Evolutionary conservation across 1,139 yeast genomes (phyloP), one percentile per base, ranked within the genome.

Genomic region (Blastobotrys malaysiensis): DNA sequence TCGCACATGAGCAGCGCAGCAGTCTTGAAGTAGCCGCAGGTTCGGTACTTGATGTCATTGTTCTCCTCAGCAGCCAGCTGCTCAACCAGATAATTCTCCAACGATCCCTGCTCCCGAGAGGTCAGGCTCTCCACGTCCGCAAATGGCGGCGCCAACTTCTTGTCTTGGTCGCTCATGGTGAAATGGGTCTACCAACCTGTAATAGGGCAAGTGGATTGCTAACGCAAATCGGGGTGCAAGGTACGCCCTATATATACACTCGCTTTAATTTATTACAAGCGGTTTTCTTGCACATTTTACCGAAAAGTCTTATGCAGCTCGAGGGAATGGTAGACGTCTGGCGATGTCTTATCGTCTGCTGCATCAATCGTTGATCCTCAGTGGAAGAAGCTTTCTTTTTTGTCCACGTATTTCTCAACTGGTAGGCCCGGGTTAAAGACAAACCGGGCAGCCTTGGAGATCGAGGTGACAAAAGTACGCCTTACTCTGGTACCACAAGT

Each of bases 1-100:
- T 82, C 86, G 3, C 83, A 78, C 57, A 81, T 79, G 52, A 82
- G 68, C 46, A 82, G 71, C 5, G 83, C 83, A 0, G 84, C 81
- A 0, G 85, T 80, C 59, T 75, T 77, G 57, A 76, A 78, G 84
- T 84, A 79, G 26, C 83, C 77, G 59, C 84, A 79, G 3, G 78
- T 71, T 53, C 80, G 68, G 60, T 79, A 80, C 66, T 79, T 75
- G 67, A 80, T 79, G 14, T 64, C 65, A 45, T 67, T 66, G 24
- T 59, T 65, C 16, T 61, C 64, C 56, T 72, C 74, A 20, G 64
- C 62, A 53, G 57, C 60, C 3, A 63, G 31, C 53, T 68, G 70
- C 13, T 62, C 65, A 21, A 61, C 61, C 18, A 69, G 52, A 53
- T 65, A 66, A 16, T 63, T 67, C 13, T 73, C 74, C 47, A 68